These are phyloP conservation scores for Tuber borchii DNA, from an alignment of 495 filamentous ascomycete species.

Conservation along the genomic window DNA sequence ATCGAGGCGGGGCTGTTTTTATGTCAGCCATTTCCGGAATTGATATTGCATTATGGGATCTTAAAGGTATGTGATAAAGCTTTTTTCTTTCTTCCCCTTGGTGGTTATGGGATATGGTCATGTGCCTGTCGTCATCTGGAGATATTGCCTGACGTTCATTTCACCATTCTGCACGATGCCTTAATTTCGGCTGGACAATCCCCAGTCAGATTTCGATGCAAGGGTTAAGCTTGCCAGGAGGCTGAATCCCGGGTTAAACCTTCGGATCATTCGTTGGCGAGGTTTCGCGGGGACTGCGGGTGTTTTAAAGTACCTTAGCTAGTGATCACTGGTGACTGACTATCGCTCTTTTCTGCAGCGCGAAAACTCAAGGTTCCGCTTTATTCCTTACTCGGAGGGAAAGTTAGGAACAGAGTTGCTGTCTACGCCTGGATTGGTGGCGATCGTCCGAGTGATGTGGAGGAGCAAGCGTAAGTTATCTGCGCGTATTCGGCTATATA, in stretches of 20 bases:
- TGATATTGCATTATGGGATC: constrained; percentile 78
- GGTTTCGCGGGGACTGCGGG: background rate
- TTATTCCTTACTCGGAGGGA: constrained; percentile 67
- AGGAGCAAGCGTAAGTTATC: constrained; percentile 51
- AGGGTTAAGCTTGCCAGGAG: constrained; percentile 19
- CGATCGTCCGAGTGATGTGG: constrained; percentile 67
- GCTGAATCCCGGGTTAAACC: constrained; percentile 21
- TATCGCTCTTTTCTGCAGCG: constrained; percentile 34
- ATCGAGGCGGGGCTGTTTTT: constrained; percentile 75
- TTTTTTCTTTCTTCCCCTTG: background rate
- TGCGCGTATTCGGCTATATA: constrained; percentile 5
- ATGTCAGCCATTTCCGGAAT: constrained; percentile 75
- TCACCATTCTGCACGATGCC: constrained; percentile 14
- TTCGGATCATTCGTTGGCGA: background rate
- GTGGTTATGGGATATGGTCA: background rate
- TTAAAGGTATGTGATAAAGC: constrained; percentile 49
- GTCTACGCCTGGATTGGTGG: constrained; percentile 88
- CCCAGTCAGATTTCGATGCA: constrained; percentile 13
- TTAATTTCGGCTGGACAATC: constrained; percentile 26
- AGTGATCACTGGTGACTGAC: constrained; percentile 32
- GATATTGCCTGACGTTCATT: constrained; percentile 19
- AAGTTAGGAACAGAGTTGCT: constrained; percentile 63
- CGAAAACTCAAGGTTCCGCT: constrained; percentile 61
- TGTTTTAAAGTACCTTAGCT: background rate
- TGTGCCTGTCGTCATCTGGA: constrained; percentile 3